Evolutionary conservation across 1,284 basidiomycete species (phyloP).

Genomic region (Entoloma clypeatum): DNA sequence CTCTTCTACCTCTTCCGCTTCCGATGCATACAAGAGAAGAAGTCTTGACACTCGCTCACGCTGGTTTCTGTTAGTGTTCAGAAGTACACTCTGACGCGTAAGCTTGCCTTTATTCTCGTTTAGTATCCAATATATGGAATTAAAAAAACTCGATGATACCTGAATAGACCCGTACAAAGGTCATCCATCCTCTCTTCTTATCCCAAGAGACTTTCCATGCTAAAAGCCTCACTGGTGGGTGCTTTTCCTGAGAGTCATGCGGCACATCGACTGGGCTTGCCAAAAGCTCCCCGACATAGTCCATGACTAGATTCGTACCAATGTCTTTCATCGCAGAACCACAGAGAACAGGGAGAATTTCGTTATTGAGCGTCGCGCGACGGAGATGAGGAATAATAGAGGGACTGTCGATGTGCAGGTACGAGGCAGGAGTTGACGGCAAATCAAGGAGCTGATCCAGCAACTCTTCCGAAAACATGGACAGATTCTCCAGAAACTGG

Average conservation of each 20-base stretch:
- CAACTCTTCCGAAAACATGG: conserved; percentile 76
- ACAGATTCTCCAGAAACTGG: conserved; percentile 70
- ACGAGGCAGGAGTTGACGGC: conserved; percentile 57
- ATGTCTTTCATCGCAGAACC: conserved; percentile 81
- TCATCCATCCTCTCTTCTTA: conserved; percentile 83
- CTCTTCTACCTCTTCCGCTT: conserved; percentile 76
- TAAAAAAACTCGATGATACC: conserved; percentile 41
- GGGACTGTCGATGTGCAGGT: conserved; percentile 50
- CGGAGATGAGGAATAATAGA: conserved; percentile 64
- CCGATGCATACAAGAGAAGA: conserved; percentile 77
- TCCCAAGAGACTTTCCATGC: conserved; percentile 93
- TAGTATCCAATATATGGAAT: not conserved
- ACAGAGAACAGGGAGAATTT: conserved; percentile 77
- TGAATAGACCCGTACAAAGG: conserved; percentile 86
- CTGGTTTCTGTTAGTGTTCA: conserved; percentile 66
- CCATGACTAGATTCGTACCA: conserved; percentile 77
- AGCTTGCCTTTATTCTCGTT: conserved; percentile 52
- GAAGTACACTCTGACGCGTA: conserved; percentile 57
- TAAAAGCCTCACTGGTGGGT: conserved; percentile 57
- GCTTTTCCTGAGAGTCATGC: conserved; percentile 39
- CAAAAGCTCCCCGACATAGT: conserved; percentile 79
- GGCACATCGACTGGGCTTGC: conserved; percentile 71
- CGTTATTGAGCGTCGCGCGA: conserved; percentile 59
- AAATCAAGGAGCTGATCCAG: conserved; percentile 65
- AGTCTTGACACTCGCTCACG: conserved; percentile 76